Evolutionary conservation across 495 filamentous ascomycete genomes (phyloP).

Genomic region (Patellaria atrata): DNA sequence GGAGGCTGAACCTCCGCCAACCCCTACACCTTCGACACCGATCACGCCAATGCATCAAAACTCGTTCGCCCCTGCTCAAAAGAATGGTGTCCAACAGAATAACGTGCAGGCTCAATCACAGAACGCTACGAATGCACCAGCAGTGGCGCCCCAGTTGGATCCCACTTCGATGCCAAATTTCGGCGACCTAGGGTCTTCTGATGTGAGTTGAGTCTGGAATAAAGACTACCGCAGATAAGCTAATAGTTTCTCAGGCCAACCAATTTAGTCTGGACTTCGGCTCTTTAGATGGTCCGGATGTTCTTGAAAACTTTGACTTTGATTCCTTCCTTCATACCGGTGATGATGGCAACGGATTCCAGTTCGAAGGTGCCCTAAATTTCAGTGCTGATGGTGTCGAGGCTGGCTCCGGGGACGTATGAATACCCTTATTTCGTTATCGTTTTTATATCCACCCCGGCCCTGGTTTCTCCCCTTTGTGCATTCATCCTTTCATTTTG

Average conservation of each 20-base stretch:
- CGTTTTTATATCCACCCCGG: no score
- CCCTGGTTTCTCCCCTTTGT: no score
- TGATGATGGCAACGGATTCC: conserved; percentile 21
- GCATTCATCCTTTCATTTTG: no score
- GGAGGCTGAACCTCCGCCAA: conserved; percentile 57
- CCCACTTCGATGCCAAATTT: no score
- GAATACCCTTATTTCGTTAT: no score
- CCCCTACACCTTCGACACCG: conserved; percentile 69
- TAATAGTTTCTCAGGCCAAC: no score
- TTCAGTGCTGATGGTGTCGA: conserved; percentile 28
- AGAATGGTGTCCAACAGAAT: conserved; percentile 33
- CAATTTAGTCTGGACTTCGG: conserved; percentile 19
- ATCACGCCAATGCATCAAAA: conserved; percentile 65
- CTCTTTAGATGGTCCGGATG: conserved; percentile 31
- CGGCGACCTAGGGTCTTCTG: no score
- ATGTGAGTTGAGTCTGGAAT: no score
- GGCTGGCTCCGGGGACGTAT: conserved; percentile 11
- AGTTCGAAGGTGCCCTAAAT: conserved; percentile 32
- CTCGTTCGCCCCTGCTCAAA: conserved; percentile 44
- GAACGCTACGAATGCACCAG: conserved; percentile 25
- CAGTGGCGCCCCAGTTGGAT: conserved; percentile 1
- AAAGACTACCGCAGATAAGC: no score
- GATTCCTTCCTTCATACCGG: conserved; percentile 76
- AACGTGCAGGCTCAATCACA: conserved; percentile 31
- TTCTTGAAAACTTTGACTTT: conserved; percentile 91